Conservation (phyloP, 177 flowering plant genomes). For the Vitis hybrid region DNA sequence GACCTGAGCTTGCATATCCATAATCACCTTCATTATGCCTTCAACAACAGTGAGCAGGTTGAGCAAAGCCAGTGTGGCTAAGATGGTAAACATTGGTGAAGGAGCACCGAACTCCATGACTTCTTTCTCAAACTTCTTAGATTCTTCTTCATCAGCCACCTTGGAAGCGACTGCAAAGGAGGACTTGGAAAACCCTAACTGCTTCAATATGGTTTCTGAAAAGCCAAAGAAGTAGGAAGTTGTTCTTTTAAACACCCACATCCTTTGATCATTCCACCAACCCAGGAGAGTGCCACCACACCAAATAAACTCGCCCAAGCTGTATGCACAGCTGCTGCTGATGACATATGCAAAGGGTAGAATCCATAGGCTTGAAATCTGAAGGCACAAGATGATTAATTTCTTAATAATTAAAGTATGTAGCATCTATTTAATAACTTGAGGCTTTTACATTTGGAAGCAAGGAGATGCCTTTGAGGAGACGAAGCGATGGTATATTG, state of each 20-base stretch:
- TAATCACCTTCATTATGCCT: conserved; percentile 3
- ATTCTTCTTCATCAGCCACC: conserved; percentile 29
- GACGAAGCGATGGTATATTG: conserved; percentile 39
- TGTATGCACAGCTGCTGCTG: conserved; percentile 20
- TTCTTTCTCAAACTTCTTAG: conserved; percentile 29
- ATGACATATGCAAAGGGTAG: conserved; percentile 42
- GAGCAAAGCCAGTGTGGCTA: conserved; percentile 32
- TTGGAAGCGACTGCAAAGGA: conserved; percentile 33
- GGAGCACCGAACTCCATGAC: conserved; percentile 42
- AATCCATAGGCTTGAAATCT: conserved; percentile 54
- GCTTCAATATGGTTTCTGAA: conserved; percentile 23
- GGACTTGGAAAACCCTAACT: conserved; percentile 21
- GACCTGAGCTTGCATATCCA: neutral
- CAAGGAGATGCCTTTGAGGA: conserved; percentile 37
- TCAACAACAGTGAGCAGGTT: conserved; percentile 22
- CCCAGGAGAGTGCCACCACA: conserved; percentile 33
- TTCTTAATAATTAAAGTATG: neutral
- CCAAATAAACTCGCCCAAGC: conserved; percentile 38
- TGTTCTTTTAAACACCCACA: conserved; percentile 42
- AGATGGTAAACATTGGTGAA: conserved; percentile 32
- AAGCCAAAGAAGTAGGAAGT: conserved; percentile 38
- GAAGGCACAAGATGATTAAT: neutral
- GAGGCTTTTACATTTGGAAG: conserved; percentile 42
- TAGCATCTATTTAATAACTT: neutral
- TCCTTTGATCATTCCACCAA: conserved; percentile 57